Base-by-base conservation (phyloP, 495 filamentous ascomycete species). In the Xylaria intraflava region DNA sequence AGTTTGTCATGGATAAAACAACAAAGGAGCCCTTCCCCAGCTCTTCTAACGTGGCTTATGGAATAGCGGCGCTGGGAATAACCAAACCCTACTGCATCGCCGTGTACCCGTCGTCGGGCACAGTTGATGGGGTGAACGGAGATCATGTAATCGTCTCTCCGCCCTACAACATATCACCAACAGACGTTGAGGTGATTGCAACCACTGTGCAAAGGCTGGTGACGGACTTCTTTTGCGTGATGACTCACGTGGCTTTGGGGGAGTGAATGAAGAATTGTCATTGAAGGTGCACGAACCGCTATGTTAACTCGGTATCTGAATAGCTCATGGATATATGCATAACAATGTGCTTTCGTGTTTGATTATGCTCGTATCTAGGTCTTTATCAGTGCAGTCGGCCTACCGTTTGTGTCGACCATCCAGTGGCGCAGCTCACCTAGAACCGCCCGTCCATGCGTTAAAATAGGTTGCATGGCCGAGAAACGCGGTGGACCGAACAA, bases 101-200 rank as follows among this genome's bases (percentile, higher is more conserved):
- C 0, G 59, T 94, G 16, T 94, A 93, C 64, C 83, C 83, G 19
- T 82, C 83, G 5, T 64, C 73, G 2, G 89, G 88, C 4, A 83
- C 83, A 0, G 80, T 75, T 0, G 85, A 89, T 61, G 86, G 87
- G 0, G 62, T 76, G 26, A 66, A 59, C 2, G 89, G 88, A 1
- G 90, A 96, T 60, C 85, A 90, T 70, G 68, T 91, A 12, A 70
- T 94, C 29, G 58, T 95, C 49, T 78, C 85, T 19, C 90, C 90
- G 3, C 77, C 89, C 1, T 94, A 85, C 66, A 90, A 79, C 51
- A 72, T 86, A 40, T 80, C 78, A 0, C 66, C 64, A 29, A 76
- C 79, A 10, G 84, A 87, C 27, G 75, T 89, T 48, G 78, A 83
- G 55, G 69, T 67, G 43, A 83, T 88, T 46, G 67, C 62, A 0